These are phyloP conservation scores for Clathrus columnatus DNA, from an alignment of 768 basidiomycete species.

Conservation along the genomic window DNA sequence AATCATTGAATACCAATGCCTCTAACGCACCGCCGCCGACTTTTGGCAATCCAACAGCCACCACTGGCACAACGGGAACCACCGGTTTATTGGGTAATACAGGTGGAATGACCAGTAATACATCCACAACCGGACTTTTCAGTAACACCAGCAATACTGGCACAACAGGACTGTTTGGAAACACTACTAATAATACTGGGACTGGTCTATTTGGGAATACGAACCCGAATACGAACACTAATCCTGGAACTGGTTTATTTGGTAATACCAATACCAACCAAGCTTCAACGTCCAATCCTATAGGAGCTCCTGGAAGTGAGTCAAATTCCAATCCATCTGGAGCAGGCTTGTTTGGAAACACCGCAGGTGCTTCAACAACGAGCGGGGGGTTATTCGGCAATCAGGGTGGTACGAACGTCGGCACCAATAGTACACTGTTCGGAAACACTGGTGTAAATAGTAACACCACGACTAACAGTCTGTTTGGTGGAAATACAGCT, in stretches of 20 bases:
- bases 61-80: not conserved
- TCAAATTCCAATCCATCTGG: not conserved
- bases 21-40: too few relatives aligned
- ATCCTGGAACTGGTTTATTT: conserved; percentile 9
- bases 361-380: not conserved
- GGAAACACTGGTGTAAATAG: conserved; percentile 10
- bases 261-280: conserved; percentile 1
- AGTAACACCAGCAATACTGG: too few relatives aligned
- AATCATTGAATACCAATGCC: not conserved
- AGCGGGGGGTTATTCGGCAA: not conserved
- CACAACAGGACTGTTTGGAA: too few relatives aligned
- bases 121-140: too few relatives aligned
- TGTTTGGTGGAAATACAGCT: conserved; percentile 15
- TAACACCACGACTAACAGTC: conserved; percentile 6
- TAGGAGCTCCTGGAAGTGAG: conserved; percentile 8
- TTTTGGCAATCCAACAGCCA: not conserved
- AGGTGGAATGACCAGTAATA: too few relatives aligned
- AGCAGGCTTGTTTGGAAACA: conserved; percentile 14
- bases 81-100: not conserved
- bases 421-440: conserved; percentile 6
- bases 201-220: conserved; percentile 21
- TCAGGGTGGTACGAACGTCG: not conserved
- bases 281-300: not conserved
- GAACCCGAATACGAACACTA: conserved; percentile 10
- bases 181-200: conserved; percentile 18